Evolutionary conservation across 306 rosid genomes (phyloP), one percentile per base, ranked within the genome.

Genomic region (Dalbergia cochinchinensis): DNA sequence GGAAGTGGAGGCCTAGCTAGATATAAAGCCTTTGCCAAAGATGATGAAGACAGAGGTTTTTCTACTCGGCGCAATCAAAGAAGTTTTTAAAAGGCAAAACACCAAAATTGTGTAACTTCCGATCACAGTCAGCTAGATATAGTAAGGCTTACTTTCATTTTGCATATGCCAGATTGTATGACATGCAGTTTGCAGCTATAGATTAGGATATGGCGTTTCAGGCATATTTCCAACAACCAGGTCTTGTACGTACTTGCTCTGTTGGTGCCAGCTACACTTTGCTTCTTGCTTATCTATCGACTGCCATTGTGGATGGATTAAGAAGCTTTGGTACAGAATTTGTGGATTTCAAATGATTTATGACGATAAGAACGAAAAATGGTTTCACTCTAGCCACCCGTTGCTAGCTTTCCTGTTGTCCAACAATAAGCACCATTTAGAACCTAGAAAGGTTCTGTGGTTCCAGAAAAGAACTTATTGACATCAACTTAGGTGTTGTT

Each of bases 1-100:
- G 87, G 93, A 85, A 93, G 98, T 69, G 96, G 88, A 57, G 88
- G 92, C 83, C 93, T 86, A 13, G 74, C 86, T 35, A 86, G 87
- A 76, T 87, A 82, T 62, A 90, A 81, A 59, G 89, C 88, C 44
- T 71, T 84, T 20, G 69, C 79, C 60, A 72, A 78, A 78, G 91
- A 90, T 68, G 73, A 63, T 13, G 78, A 72, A 41, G 87, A 86
- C 76, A 34, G 60, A 65, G 87, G 83, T 64, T 86, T 88, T 37
- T 63, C 92, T 6, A 73, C 55, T 76, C 54, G 87, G 34, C 88
- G 92, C 39, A 91, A 89, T 79, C 94, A 92, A 84, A 88, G 88
- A 81, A 91, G 96, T 65, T 78, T 88, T 50, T 92, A 79, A 74
- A 20, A 26, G 77, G 37, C 19, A 41, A 69, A 71, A 47, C 76